Evolutionary conservation across 352 stramenopile genomes (phyloP).

Genomic region (Phytophthora litchii): DNA sequence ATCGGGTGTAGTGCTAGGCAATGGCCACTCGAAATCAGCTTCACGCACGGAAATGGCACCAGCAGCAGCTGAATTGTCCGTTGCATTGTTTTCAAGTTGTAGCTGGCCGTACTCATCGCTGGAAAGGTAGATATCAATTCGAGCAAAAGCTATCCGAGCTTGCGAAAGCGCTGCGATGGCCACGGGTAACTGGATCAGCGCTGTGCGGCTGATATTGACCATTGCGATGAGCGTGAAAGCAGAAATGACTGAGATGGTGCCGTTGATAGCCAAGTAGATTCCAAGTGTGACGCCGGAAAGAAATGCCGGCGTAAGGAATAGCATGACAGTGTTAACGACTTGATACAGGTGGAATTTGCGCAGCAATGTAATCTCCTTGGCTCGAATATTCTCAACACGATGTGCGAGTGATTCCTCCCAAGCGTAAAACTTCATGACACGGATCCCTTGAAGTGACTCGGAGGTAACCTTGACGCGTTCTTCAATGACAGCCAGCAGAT

Average conservation of each 20-base stretch:
- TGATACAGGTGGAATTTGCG: conserved; percentile 59
- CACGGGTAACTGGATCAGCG: conserved; percentile 25
- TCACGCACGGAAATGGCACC: conserved; percentile 17
- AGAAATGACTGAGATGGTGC: conserved; percentile 49
- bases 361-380: conserved; percentile 45
- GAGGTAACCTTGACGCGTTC: conserved; percentile 91
- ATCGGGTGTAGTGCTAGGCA: conserved; percentile 43
- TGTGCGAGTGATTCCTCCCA: conserved; percentile 68
- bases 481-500: conserved; percentile 40
- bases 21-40: conserved; percentile 29
- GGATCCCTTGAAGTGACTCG: conserved; percentile 88
- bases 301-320: conserved; percentile 53
- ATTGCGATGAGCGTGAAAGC: conserved; percentile 46
- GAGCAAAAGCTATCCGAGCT: conserved; percentile 24
- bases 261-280: conserved; percentile 43
- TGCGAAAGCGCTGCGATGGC: conserved; percentile 35
- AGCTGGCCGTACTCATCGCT: conserved; percentile 27
- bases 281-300: conserved; percentile 43
- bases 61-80: background rate
- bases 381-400: conserved; percentile 46
- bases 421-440: conserved; percentile 89
- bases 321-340: conserved; percentile 57
- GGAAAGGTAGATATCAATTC: conserved; percentile 33
- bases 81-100: conserved; percentile 1
- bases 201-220: conserved; percentile 35